A percentile compares a stretch with the other conserved stretches of the same genome.
phyloP scores from a whole-genome alignment of 2,329 filamentous ascomycete genomes.

The Leptographium radiaticola region DNA sequence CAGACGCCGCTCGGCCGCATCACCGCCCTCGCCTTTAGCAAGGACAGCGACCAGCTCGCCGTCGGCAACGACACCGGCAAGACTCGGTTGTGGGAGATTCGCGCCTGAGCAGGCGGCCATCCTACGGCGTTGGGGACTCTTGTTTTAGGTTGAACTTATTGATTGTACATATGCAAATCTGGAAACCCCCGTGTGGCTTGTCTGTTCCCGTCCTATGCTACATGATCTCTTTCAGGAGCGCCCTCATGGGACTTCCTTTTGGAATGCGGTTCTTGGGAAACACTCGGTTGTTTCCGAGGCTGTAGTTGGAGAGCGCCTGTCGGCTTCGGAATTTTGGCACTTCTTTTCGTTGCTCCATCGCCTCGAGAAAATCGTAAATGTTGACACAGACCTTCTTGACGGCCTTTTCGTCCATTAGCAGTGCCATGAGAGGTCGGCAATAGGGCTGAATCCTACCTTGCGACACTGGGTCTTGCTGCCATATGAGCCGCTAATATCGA shows the following conservation, averaged over 20 bases:
- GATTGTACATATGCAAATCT: neutral
- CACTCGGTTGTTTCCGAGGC: conserved; percentile 19
- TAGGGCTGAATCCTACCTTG: conserved; percentile 20
- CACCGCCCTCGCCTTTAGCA: conserved; percentile 57
- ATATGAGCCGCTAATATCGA: conserved; percentile 25
- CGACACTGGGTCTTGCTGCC: conserved; percentile 31
- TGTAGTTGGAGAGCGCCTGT: conserved; percentile 23
- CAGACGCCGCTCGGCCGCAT: conserved; percentile 80
- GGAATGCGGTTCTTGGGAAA: conserved; percentile 32
- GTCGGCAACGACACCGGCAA: conserved; percentile 84
- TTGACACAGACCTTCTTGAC: conserved; percentile 31
- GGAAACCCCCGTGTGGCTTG: too few species aligned
- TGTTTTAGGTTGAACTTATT: too few species aligned
- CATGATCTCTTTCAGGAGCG: conserved; percentile 17
- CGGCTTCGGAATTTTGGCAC: conserved; percentile 22
- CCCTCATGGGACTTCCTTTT: conserved; percentile 25
- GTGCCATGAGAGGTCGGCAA: neutral
- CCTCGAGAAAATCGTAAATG: conserved; percentile 33
- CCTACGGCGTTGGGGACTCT: neutral
- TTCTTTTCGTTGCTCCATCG: conserved; percentile 11
- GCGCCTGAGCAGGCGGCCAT: conserved; percentile 28
- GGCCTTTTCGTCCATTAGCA: neutral
- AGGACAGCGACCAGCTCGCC: conserved; percentile 56
- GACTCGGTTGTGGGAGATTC: conserved; percentile 83
- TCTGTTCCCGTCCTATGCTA: neutral